phyloP scores from a whole-genome alignment of 2,329 filamentous ascomycete species.

The Fusarium cicatricum region DNA sequence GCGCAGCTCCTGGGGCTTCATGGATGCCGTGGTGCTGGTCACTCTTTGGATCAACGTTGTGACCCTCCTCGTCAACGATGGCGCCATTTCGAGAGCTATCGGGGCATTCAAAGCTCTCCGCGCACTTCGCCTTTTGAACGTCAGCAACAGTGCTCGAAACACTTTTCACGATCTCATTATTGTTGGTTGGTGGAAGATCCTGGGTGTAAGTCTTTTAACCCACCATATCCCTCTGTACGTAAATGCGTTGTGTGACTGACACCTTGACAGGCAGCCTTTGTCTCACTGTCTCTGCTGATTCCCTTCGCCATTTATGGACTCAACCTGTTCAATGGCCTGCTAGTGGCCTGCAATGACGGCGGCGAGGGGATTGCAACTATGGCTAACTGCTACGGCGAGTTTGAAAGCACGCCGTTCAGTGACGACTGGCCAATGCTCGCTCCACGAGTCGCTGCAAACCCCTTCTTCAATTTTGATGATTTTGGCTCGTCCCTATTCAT shows the following conservation, averaged over 20 bases:
- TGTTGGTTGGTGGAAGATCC: slow-evolving; percentile 90
- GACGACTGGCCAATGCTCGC: slow-evolving; percentile 80
- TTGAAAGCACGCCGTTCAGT: slow-evolving; percentile 75
- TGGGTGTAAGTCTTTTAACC: slow-evolving; percentile 68
- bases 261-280: slow-evolving; percentile 73
- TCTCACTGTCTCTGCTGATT: slow-evolving; percentile 92
- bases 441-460: slow-evolving; percentile 81
- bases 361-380: slow-evolving; percentile 66
- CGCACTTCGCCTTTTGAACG: slow-evolving; percentile 89
- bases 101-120: slow-evolving; percentile 97
- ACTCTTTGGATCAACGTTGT: slow-evolving; percentile 96
- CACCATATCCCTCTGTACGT: neutral
- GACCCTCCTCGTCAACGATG: slow-evolving; percentile 82
- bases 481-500: slow-evolving; percentile 95
- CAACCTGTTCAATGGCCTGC: slow-evolving; percentile 87
- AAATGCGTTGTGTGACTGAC: neutral
- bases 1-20: slow-evolving; percentile 94
- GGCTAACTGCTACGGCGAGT: slow-evolving; percentile 86
- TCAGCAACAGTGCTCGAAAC: slow-evolving; percentile 93
- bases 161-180: slow-evolving; percentile 98
- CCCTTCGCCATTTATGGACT: slow-evolving; percentile 97
- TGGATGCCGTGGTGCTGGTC: slow-evolving; percentile 88
- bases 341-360: slow-evolving; percentile 77
- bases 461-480: slow-evolving; percentile 91
- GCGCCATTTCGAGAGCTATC: slow-evolving; percentile 86